These are phyloP conservation scores for Nissolia schottii DNA, from an alignment of 306 rosid species.

Conservation along the genomic window DNA sequence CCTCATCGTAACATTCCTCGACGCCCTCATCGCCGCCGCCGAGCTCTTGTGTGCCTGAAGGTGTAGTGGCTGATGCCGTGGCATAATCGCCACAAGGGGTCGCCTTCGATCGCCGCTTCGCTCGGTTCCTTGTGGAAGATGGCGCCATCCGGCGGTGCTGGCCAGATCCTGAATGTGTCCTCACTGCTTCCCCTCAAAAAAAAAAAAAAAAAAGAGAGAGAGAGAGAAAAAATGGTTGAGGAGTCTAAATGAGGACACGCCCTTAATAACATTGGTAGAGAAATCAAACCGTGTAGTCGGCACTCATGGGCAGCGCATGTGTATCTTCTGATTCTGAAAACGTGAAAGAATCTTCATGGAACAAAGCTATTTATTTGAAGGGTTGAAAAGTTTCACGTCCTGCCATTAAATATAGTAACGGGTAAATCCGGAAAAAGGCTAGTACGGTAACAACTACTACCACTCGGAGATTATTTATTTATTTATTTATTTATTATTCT, in stretches of 20 bases:
- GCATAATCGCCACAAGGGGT: neutral
- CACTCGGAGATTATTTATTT: constrained; percentile 34
- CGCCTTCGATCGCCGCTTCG: constrained; percentile 10
- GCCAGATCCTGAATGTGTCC: neutral
- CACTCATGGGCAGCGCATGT: neutral
- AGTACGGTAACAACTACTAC: constrained; percentile 39
- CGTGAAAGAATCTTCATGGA: constrained; percentile 15
- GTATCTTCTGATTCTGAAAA: constrained; percentile 1
- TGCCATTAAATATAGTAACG: neutral
- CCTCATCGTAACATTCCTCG: neutral
- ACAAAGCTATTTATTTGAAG: constrained; percentile 21
- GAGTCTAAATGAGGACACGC: too few species aligned
- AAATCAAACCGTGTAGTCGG: constrained; percentile 10
- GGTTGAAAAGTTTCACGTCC: constrained; percentile 35
- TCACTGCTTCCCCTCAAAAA: too few species aligned
- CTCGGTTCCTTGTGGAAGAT: constrained; percentile 23
- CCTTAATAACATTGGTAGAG: neutral
- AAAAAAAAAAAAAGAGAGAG: too few species aligned
- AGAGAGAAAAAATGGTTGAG: constrained; percentile 24
- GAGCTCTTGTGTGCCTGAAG: constrained; percentile 15
- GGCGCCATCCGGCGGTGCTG: constrained; percentile 27
- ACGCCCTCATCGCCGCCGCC: neutral
- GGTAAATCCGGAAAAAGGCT: constrained; percentile 18
- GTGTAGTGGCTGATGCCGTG: neutral
- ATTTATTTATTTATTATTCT: constrained; percentile 16